A percentile compares a stretch with the other conserved stretches of the same genome.
These are phyloP conservation scores for Nitzschia sp. DNA, from an alignment of 108 stramenopile species.

Conservation along the genomic window DNA sequence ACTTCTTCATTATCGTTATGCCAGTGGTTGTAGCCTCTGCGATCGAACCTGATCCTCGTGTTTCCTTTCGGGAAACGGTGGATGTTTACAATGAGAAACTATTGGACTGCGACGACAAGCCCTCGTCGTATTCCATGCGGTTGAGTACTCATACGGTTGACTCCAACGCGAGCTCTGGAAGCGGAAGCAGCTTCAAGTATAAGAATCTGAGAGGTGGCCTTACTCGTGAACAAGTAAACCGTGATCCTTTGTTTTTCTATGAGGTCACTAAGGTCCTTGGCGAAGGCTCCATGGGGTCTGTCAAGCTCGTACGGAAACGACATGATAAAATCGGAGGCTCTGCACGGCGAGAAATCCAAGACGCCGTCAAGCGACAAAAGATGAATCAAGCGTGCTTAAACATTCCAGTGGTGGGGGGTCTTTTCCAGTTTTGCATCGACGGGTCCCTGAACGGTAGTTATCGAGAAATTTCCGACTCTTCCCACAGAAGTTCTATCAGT, in stretches of 20 bases:
- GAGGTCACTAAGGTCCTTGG: slow-evolving; percentile 28
- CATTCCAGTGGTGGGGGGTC: slow-evolving; percentile 31
- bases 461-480: not conserved
- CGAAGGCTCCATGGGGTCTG: slow-evolving; percentile 40
- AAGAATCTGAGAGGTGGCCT: slow-evolving; percentile 28
- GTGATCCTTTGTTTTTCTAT: slow-evolving; percentile 47
- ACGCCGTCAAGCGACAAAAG: slow-evolving; percentile 28
- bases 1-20: too few species aligned
- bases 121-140: too few species aligned
- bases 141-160: too few species aligned
- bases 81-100: not conserved
- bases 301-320: slow-evolving; percentile 29
- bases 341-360: slow-evolving; percentile 23
- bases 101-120: too few species aligned
- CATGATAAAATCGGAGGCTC: slow-evolving; percentile 28
- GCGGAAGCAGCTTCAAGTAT: not conserved
- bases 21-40: too few species aligned
- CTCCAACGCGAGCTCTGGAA: not conserved
- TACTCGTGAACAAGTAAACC: slow-evolving; percentile 33
- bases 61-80: slow-evolving; percentile 9
- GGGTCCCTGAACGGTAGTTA: slow-evolving; percentile 8
- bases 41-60: not conserved
- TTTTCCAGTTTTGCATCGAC: slow-evolving; percentile 33
- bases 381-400: slow-evolving; percentile 27
- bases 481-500: not conserved